A percentile compares a stretch with the other conserved stretches of the same genome.
Conservation (phyloP, 345 rosid species). For the Hypericum androsaemum region DNA sequence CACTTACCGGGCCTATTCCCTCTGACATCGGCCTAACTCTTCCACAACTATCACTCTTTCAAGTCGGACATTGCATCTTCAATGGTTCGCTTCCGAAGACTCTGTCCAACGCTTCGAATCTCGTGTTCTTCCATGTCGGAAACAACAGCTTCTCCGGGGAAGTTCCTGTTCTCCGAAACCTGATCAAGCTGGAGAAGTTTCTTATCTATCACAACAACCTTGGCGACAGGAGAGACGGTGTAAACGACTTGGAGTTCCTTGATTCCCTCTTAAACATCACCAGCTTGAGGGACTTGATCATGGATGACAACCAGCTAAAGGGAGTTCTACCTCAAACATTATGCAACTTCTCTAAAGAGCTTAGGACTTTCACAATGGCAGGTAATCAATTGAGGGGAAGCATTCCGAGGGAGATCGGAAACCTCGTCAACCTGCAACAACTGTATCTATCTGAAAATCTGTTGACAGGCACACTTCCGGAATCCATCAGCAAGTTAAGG, state of each 20-base stretch:
- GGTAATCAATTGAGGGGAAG: slow-evolving; percentile 10
- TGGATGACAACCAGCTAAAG: slow-evolving; percentile 2
- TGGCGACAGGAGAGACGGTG: not conserved
- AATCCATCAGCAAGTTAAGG: not conserved
- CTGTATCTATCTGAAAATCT: slow-evolving; percentile 1
- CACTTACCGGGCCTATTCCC: not conserved
- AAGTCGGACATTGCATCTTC: not conserved
- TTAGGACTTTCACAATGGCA: not conserved
- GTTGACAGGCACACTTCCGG: slow-evolving; percentile 1
- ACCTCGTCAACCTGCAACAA: slow-evolving; percentile 2
- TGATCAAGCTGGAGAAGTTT: not conserved
- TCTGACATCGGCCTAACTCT: not conserved
- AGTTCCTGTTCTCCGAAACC: not conserved
- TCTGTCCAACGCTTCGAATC: not conserved
- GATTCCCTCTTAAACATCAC: slow-evolving; percentile 2
- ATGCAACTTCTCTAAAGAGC: slow-evolving; percentile 11
- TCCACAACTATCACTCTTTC: not conserved
- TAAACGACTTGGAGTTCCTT: slow-evolving; percentile 9
- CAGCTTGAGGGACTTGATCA: not conserved
- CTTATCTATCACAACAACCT: not conserved
- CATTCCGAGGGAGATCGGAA: slow-evolving; percentile 5
- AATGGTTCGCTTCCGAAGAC: not conserved
- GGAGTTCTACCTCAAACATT: slow-evolving; percentile 13
- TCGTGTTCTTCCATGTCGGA: not conserved
- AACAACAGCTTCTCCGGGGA: not conserved